Conservation (phyloP, 163 green algal species). For the Botryococcus braunii region DNA sequence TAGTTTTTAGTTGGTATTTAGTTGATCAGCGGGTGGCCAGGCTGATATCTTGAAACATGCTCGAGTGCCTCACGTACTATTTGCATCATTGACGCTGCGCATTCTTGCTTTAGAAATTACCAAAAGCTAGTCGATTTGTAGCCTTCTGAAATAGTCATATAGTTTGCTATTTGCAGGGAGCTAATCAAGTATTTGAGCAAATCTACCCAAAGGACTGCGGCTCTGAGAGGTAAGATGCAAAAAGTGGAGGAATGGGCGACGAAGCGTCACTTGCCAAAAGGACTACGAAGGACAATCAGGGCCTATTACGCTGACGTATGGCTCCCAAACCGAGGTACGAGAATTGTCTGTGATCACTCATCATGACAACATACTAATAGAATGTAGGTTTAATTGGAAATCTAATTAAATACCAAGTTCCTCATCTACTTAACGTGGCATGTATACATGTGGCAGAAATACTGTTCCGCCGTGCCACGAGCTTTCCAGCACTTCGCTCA, state of each 20-base stretch:
- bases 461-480: no score
- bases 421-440: no score
- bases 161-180: constrained; percentile 7
- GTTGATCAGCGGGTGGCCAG: background rate
- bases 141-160: background rate
- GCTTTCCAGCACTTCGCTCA: no score
- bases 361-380: no score
- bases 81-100: background rate
- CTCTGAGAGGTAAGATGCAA: constrained; percentile 27
- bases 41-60: background rate
- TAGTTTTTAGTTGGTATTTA: background rate
- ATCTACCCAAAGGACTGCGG: constrained; percentile 3
- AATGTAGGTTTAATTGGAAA: no score
- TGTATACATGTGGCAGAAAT: no score
- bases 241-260: constrained; percentile 26
- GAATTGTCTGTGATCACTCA: no score
- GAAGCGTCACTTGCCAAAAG: constrained; percentile 12
- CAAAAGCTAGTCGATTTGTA: background rate
- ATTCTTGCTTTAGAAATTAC: background rate
- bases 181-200: constrained; percentile 16
- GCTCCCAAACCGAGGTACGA: constrained; percentile 23
- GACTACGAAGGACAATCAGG: constrained; percentile 15
- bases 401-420: no score
- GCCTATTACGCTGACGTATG: constrained; percentile 36
- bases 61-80: background rate